Evolutionary conservation across 495 filamentous ascomycete genomes (phyloP).

Genomic region (Sordaria brevicollis): DNA sequence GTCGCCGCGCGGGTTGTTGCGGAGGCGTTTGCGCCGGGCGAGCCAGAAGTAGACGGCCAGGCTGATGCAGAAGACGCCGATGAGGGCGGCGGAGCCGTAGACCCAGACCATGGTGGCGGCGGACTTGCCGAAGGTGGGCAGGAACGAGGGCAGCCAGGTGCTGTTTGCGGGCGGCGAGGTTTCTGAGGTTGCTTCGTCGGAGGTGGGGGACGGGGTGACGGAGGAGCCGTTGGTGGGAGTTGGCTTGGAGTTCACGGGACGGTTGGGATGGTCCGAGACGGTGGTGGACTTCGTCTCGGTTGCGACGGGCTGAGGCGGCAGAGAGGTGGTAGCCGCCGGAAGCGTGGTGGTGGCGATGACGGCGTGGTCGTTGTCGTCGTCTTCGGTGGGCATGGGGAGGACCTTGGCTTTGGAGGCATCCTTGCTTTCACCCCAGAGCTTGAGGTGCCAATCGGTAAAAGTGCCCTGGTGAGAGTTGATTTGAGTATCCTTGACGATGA

Average conservation of each 20-base stretch:
- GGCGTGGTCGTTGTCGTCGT: constrained; percentile 75
- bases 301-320: constrained; percentile 13
- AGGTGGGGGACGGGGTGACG: constrained; percentile 15
- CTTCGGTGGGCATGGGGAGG: constrained; percentile 73
- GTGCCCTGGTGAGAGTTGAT: constrained; percentile 67
- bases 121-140: constrained; percentile 90
- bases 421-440: constrained; percentile 81
- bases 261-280: constrained; percentile 64
- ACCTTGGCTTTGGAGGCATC: constrained; percentile 59
- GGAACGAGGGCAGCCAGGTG: constrained; percentile 71
- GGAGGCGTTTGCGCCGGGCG: constrained; percentile 63
- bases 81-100: constrained; percentile 74
- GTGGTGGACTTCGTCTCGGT: constrained; percentile 26
- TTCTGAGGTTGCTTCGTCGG: constrained; percentile 17
- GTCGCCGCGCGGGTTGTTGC: constrained; percentile 66
- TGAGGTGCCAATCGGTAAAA: constrained; percentile 88
- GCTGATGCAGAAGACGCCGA: constrained; percentile 71
- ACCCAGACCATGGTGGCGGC: constrained; percentile 91
- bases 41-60: constrained; percentile 72
- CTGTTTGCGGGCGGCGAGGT: constrained; percentile 24
- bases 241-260: constrained; percentile 53
- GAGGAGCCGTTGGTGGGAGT: constrained; percentile 30
- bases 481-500: constrained; percentile 77
- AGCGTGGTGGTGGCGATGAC: constrained; percentile 34
- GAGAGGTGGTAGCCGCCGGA: constrained; percentile 29